phyloP scores from a whole-genome alignment of 2,329 filamentous ascomycete species.

The Penicillium sp. region DNA sequence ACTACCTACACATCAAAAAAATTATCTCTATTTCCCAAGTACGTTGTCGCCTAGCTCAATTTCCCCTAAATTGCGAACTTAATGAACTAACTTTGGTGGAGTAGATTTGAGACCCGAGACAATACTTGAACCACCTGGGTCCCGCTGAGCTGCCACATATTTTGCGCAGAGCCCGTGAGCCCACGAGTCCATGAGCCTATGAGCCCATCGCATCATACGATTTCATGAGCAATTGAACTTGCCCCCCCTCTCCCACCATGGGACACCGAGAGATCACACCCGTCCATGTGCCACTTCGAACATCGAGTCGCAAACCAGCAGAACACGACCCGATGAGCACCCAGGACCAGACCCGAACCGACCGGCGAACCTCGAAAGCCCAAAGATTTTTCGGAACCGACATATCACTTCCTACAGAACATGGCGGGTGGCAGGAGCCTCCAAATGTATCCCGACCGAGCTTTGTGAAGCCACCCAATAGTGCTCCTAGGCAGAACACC shows the following conservation, averaged over 20 bases:
- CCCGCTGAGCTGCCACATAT: neutral
- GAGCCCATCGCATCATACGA: neutral
- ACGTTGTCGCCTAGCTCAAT: neutral
- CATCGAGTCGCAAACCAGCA: slow-evolving; percentile 18
- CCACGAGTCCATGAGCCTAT: neutral
- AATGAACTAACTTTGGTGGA: slow-evolving; percentile 11
- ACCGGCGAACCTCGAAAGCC: slow-evolving; percentile 31
- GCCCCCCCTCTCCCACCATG: slow-evolving; percentile 7
- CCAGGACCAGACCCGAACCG: slow-evolving; percentile 18
- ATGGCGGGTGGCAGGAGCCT: slow-evolving; percentile 23
- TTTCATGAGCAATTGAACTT: slow-evolving; percentile 9
- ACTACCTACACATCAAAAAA: neutral
- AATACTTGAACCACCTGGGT: slow-evolving; percentile 1
- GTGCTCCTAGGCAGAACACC: slow-evolving; percentile 26
- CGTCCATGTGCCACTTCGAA: slow-evolving; percentile 24
- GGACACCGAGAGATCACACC: slow-evolving; percentile 14
- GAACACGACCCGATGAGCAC: slow-evolving; percentile 16
- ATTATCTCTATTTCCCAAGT: neutral
- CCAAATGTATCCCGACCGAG: slow-evolving; percentile 35
- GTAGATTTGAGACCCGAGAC: slow-evolving; percentile 6
- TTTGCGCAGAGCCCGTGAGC: neutral
- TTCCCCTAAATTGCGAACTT: neutral
- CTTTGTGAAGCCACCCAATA: slow-evolving; percentile 41
- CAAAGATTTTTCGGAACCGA: slow-evolving; percentile 35
- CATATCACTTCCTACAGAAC: slow-evolving; percentile 24